Evolutionary conservation across 2,329 filamentous ascomycete species (phyloP), one percentile per base, ranked within the genome.

Genomic region (Stemphylium lycopersici): DNA sequence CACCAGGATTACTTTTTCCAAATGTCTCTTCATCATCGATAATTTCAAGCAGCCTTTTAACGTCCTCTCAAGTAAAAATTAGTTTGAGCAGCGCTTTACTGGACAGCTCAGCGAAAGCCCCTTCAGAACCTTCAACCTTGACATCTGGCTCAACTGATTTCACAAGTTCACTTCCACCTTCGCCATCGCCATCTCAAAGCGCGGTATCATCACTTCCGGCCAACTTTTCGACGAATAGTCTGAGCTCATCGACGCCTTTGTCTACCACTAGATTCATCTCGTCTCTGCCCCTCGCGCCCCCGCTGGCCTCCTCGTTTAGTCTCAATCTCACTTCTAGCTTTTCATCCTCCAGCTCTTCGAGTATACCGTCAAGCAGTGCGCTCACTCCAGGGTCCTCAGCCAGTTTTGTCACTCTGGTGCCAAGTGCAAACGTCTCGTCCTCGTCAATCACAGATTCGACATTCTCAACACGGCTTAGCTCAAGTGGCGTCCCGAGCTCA

Each of bases 251-350:
- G 4, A 16, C 34, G 3, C 31, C 16, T n/a, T 2, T 15, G 2
- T 12, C 15, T 10, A 12, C 26, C 3, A 13, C n/a, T 4, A 18
- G 3, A 1, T 32, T 12, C 2, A 18, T 4, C 8, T 10, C 33
- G 12, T 2, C 10, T 13, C 10, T 11, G 11, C 0, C 0, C 6
- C 5, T 3, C 6, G 3, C 16, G 1, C 8, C 36, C 3, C 6
- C 3, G 10, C 10, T 15, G 5, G 5, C 11, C 6, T 15, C 39
- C 13, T 24, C 48, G 7, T 22, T 31, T 22, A 11, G 15, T 33
- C 6, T 6, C 3, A 24, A 10, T 10, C 3, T n/a, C 20, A 50
- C 29, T 13, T 32, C 29, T 7, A 42, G 39, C 16, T 8, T 32
- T 44, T 12, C 40, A 12, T 20, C 22, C 6, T 49, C 7, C 2